These are phyloP conservation scores for Rhynchosporium agropyri DNA, from an alignment of 2,329 filamentous ascomycete species.

Conservation along the genomic window DNA sequence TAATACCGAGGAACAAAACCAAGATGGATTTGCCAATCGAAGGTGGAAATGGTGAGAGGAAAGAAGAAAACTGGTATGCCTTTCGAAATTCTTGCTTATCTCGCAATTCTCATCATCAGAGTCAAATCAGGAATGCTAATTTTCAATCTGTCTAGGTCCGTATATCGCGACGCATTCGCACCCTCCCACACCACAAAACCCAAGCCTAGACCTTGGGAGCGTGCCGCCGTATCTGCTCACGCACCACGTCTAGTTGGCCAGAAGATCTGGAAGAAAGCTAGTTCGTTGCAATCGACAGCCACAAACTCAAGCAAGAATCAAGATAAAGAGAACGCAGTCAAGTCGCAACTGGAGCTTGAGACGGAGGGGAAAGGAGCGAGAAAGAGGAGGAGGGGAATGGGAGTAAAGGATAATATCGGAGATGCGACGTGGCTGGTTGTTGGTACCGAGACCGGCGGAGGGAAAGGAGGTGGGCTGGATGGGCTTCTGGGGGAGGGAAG, in stretches of 20 bases:
- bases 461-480: slow-evolving; percentile 6
- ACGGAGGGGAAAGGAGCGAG: slow-evolving; percentile 43
- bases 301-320: background rate
- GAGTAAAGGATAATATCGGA: slow-evolving; percentile 42
- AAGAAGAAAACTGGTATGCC: slow-evolving; percentile 8
- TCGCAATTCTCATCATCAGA: background rate
- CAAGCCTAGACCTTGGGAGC: slow-evolving; percentile 38
- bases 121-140: background rate
- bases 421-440: slow-evolving; percentile 40
- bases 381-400: slow-evolving; percentile 42
- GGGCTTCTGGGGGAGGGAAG: background rate
- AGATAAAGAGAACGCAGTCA: slow-evolving; percentile 34
- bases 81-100: background rate
- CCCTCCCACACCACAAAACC: slow-evolving; percentile 26
- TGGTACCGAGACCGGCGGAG: background rate
- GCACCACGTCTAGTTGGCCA: slow-evolving; percentile 41
- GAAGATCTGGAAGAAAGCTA: slow-evolving; percentile 42
- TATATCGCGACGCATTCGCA: slow-evolving; percentile 39
- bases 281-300: slow-evolving; percentile 7
- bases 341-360: slow-evolving; percentile 37
- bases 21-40: background rate
- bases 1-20: background rate
- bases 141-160: slow-evolving; percentile 29
- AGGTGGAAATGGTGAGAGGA: background rate
- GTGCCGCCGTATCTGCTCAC: slow-evolving; percentile 38